These are phyloP conservation scores for Carex pumila DNA, from an alignment of 176 grass and related monocot genomes.

Conservation along the genomic window DNA sequence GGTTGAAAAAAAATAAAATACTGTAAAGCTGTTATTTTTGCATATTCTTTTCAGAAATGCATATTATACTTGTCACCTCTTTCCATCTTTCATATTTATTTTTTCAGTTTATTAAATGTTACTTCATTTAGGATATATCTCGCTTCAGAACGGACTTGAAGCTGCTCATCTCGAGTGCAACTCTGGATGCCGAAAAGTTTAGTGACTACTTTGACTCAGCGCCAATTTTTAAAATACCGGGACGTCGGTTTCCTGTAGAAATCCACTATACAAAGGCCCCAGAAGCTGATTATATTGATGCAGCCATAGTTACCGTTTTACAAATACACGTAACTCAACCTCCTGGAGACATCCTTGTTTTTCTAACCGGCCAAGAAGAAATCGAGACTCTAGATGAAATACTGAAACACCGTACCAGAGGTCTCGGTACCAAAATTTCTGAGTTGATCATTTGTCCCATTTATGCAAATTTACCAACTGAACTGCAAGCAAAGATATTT, in stretches of 20 bases:
- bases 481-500: slow-evolving; percentile 96
- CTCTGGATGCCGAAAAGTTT: slow-evolving; percentile 87
- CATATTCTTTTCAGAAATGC: neutral
- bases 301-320: slow-evolving; percentile 82
- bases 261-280: slow-evolving; percentile 90
- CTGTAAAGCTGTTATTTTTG: neutral
- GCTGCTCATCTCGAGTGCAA: slow-evolving; percentile 95
- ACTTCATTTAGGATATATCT: slow-evolving; percentile 65
- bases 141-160: slow-evolving; percentile 75
- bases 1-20: neutral
- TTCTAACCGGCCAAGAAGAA: slow-evolving; percentile 91
- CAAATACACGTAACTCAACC: slow-evolving; percentile 93
- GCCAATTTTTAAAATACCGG: slow-evolving; percentile 91
- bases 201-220: slow-evolving; percentile 91
- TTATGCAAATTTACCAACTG: slow-evolving; percentile 87
- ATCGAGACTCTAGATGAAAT: slow-evolving; percentile 98
- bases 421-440: slow-evolving; percentile 88
- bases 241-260: slow-evolving; percentile 68
- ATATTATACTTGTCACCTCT: slow-evolving; percentile 6
- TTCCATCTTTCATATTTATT: neutral
- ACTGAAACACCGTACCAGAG: slow-evolving; percentile 76
- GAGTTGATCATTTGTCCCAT: slow-evolving; percentile 92
- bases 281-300: slow-evolving; percentile 96
- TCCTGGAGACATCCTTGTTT: slow-evolving; percentile 83
- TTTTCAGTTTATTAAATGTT: slow-evolving; percentile 13